phyloP scores from a whole-genome alignment of 371 early-diverging fungal genomes.

The Mortierella polycephala region DNA sequence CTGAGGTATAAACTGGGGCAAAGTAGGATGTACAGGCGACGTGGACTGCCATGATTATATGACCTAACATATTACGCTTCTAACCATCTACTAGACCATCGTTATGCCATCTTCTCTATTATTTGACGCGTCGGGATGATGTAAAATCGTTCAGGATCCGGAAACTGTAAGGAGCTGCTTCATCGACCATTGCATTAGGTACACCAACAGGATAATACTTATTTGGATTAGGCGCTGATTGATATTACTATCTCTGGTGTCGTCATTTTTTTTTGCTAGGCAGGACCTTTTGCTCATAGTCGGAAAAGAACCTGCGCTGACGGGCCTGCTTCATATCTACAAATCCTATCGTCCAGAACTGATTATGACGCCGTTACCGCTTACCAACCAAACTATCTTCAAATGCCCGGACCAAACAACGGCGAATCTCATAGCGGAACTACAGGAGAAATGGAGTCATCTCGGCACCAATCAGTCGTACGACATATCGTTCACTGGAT shows the following conservation, averaged over 20 bases:
- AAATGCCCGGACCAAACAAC: constrained; percentile 57
- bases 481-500: constrained; percentile 15
- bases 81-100: constrained; percentile 38
- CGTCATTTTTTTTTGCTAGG: constrained; percentile 23
- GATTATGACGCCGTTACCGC: constrained; percentile 44
- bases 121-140: constrained; percentile 60
- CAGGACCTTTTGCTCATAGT: constrained; percentile 53
- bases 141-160: constrained; percentile 62
- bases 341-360: constrained; percentile 57
- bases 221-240: background rate
- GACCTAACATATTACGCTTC: too few relatives aligned
- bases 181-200: background rate
- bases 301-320: constrained; percentile 54
- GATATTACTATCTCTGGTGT: background rate
- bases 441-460: constrained; percentile 50
- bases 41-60: too few relatives aligned
- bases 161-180: constrained; percentile 55
- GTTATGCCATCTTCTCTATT: constrained; percentile 67
- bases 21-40: too few relatives aligned
- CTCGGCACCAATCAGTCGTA: background rate
- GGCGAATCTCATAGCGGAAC: constrained; percentile 40
- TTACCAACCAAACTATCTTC: constrained; percentile 39
- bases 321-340: constrained; percentile 58
- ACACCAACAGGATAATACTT: background rate
- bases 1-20: constrained; percentile 46